These are phyloP conservation scores for Cylindrodendrum hubeiense DNA, from an alignment of 2,329 filamentous ascomycete genomes.

Conservation along the genomic window DNA sequence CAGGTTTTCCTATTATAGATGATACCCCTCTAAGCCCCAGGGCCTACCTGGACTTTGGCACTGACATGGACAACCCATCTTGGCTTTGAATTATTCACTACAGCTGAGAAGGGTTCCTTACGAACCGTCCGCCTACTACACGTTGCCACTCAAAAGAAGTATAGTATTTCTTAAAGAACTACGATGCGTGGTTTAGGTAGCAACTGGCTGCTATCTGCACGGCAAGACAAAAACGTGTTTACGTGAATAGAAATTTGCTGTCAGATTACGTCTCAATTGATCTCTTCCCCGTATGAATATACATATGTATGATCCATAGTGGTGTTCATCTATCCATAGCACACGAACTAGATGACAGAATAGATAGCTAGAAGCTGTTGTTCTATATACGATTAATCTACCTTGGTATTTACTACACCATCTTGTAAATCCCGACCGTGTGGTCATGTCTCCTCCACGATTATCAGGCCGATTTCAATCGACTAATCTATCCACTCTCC, in stretches of 20 bases:
- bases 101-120: too few species aligned
- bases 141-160: too few species aligned
- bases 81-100: not conserved
- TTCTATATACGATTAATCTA: constrained; percentile 19
- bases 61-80: not conserved
- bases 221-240: too few species aligned
- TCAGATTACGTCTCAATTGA: too few species aligned
- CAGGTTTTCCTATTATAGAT: not conserved
- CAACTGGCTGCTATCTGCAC: too few species aligned
- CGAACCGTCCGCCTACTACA: too few species aligned
- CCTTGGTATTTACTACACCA: constrained; percentile 32
- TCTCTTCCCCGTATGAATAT: too few species aligned
- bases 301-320: too few species aligned
- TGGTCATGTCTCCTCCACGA: constrained; percentile 34
- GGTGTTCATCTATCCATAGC: too few species aligned
- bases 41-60: not conserved
- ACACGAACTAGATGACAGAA: not conserved
- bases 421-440: constrained; percentile 25
- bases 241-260: too few species aligned
- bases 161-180: too few species aligned
- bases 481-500: constrained; percentile 7
- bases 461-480: constrained; percentile 26
- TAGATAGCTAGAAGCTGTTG: not conserved
- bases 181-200: too few species aligned
- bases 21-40: not conserved